Percentiles rank a stretch among this genome's conserved stretches.
Conservation (phyloP, 108 stramenopile species). For the Cylindrotheca fusiformis region DNA sequence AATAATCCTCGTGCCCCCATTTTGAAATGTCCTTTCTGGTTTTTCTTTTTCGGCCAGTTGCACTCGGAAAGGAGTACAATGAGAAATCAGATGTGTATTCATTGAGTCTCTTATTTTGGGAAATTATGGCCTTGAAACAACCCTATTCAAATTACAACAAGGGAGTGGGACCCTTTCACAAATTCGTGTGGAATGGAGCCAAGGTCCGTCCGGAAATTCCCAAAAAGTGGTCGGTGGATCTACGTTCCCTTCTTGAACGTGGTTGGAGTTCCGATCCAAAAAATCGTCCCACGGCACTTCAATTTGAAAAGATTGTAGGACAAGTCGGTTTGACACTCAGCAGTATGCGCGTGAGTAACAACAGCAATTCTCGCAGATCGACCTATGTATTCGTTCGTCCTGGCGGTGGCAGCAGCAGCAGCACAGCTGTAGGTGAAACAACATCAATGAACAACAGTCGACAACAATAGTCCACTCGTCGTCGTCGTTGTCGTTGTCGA, state of each 20-base stretch:
- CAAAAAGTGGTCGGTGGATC: slow-evolving; percentile 6
- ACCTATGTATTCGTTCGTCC: slow-evolving; percentile 11
- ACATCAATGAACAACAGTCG: no score
- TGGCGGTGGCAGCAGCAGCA: no score
- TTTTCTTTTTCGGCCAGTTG: slow-evolving; percentile 50
- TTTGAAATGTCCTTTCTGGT: no score
- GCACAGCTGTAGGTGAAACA: no score
- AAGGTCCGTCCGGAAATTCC: slow-evolving; percentile 32
- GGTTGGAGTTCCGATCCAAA: slow-evolving; percentile 20
- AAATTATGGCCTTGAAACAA: slow-evolving; percentile 22
- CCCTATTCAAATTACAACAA: slow-evolving; percentile 16
- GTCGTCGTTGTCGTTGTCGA: no score
- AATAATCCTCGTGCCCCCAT: neutral
- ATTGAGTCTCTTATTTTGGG: slow-evolving; percentile 69
- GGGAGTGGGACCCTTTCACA: slow-evolving; percentile 1
- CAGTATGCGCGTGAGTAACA: neutral
- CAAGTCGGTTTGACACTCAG: neutral
- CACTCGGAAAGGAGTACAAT: slow-evolving; percentile 52
- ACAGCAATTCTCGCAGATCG: neutral
- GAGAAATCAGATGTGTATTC: slow-evolving; percentile 65
- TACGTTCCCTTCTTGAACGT: slow-evolving; percentile 14
- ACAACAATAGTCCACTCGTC: no score
- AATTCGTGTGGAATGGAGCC: slow-evolving; percentile 14
- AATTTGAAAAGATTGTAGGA: neutral
- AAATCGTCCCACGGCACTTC: slow-evolving; percentile 4